These are phyloP conservation scores for Microglena sp. DNA, from an alignment of 139 green algal species.

Conservation along the genomic window DNA sequence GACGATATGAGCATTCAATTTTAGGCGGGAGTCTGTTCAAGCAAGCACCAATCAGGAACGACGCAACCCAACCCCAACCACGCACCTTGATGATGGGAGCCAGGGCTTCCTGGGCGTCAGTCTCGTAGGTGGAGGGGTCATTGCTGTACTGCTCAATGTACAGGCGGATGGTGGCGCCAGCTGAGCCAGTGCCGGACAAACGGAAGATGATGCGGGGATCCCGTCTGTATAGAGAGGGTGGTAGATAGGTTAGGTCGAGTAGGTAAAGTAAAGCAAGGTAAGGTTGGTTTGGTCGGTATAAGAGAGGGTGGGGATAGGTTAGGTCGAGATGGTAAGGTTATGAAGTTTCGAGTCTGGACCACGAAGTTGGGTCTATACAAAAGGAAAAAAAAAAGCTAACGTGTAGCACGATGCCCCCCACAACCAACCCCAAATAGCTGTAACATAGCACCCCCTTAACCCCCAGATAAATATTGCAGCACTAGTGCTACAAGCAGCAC, in stretches of 20 bases:
- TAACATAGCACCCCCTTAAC: no score
- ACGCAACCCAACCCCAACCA: not conserved
- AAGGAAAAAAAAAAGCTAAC: no score
- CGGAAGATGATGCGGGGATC: conserved; percentile 94
- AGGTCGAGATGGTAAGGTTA: no score
- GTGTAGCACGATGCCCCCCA: no score
- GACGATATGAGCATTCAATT: not conserved
- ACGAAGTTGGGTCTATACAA: no score
- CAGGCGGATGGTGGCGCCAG: conserved; percentile 89
- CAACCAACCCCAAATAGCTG: no score
- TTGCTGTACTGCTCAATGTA: conserved; percentile 97
- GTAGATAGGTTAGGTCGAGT: no score
- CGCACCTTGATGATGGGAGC: conserved; percentile 46
- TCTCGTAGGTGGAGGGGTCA: conserved; percentile 61
- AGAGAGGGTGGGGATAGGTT: no score
- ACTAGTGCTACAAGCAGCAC: no score
- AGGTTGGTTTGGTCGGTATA: no score
- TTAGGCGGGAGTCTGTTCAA: not conserved
- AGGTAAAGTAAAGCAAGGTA: not conserved
- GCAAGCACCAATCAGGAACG: not conserved
- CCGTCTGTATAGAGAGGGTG: conserved; percentile 57
- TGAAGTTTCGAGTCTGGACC: no score
- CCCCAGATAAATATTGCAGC: no score
- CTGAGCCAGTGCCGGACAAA: conserved; percentile 81
- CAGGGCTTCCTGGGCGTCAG: conserved; percentile 65